Base-by-base conservation (phyloP, 2,329 filamentous ascomycete species). In the Fusarium denticulatum region DNA sequence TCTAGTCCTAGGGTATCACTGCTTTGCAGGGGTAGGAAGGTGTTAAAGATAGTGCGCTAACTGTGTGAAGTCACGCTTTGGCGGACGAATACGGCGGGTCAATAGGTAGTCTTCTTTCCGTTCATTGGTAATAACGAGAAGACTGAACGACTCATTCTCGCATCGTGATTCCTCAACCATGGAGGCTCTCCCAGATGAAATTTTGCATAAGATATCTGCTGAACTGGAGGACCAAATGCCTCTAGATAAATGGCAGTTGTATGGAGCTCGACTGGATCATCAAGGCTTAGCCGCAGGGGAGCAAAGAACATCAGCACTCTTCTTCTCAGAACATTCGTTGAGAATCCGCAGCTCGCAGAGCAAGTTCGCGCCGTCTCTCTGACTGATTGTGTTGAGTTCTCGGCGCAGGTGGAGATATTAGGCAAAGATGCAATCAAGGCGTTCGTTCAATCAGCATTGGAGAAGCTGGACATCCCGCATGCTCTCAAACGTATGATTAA, bases 221-320 rank as follows among this genome's bases (percentile, higher is more conserved):
- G 5, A 56, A 6, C 32, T 72, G 1, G 67, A 63, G n/a, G 58
- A 61, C 20, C 7, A 36, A 2, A 28, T 70, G 34, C 49, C 62
- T 26, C 15, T 32, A 22, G 30, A 67, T 4, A 8, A 36, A 15
- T 72, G 69, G 67, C 46, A 46, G 11, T 20, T 57, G 36, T 70
- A 67, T 28, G 69, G 58, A 37, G 2, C 5, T 18, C 32, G 30
- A 7, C 22, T 46, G 7, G 8, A 67, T 6, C 40, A 53, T 28
- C 10, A 10, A 10, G 42, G n/a, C 4, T 20, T 45, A 26, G 34
- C 55, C 7, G 64, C 15, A 9, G 37, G 1, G 2, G 18, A 5
- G 39, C 59, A 6, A 14, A n/a, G 5, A 14, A 4, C 3, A 6
- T 18, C 4, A 24, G 40, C 7, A 13, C n/a, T 15, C 22, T 58